Percentiles rank a stretch among this genome's conserved stretches.
Evolutionary conservation across 371 early-diverging fungal species (phyloP).

Genomic region (Rhizopus stolonifer): DNA sequence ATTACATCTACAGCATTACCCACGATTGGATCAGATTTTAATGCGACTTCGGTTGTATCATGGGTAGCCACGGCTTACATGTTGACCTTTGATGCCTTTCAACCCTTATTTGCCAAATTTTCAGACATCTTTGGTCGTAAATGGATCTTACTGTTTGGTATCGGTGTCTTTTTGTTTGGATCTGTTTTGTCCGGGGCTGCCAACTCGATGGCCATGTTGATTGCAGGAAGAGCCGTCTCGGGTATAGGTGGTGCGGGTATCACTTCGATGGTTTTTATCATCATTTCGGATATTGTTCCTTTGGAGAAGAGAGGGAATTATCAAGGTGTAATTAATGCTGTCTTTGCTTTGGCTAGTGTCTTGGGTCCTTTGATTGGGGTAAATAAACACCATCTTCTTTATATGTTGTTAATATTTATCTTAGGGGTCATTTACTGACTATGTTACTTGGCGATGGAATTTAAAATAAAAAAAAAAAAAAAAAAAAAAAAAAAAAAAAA

Average conservation of each 20-base stretch:
- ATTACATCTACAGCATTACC: slow-evolving; percentile 76
- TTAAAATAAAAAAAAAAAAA: slow-evolving; percentile 42
- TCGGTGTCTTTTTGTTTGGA: slow-evolving; percentile 61
- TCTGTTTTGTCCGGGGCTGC: slow-evolving; percentile 61
- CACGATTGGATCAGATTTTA: slow-evolving; percentile 69
- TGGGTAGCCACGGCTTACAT: slow-evolving; percentile 72
- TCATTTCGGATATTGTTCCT: slow-evolving; percentile 62
- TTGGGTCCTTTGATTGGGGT: slow-evolving; percentile 50
- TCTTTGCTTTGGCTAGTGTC: slow-evolving; percentile 49
- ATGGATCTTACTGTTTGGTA: slow-evolving; percentile 53
- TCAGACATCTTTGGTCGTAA: slow-evolving; percentile 79
- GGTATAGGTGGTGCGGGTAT: slow-evolving; percentile 69
- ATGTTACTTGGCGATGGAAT: slow-evolving; percentile 42
- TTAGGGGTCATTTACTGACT: slow-evolving; percentile 39
- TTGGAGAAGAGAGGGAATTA: slow-evolving; percentile 58
- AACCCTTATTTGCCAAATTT: slow-evolving; percentile 60
- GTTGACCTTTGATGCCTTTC: slow-evolving; percentile 26
- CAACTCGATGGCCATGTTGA: slow-evolving; percentile 60
- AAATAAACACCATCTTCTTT: slow-evolving; percentile 8
- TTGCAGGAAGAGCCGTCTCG: slow-evolving; percentile 59
- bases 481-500: not conserved
- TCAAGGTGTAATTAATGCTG: slow-evolving; percentile 53
- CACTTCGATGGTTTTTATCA: slow-evolving; percentile 55
- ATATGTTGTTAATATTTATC: not conserved
- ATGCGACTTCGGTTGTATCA: slow-evolving; percentile 52